Evolutionary conservation across 371 early-diverging fungal species (phyloP).

Genomic region (Mucor ambiguus): DNA sequence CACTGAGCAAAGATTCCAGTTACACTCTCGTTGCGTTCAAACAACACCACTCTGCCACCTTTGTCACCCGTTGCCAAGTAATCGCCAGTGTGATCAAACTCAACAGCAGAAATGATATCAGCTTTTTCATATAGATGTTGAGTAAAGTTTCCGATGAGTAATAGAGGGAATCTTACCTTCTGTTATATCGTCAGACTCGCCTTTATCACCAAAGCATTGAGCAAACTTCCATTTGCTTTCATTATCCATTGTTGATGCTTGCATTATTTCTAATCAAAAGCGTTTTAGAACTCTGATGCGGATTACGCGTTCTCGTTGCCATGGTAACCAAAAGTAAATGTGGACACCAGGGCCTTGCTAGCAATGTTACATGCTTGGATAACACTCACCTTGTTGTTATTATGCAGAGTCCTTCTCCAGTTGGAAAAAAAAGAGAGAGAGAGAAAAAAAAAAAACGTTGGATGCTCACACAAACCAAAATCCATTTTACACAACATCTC

Average conservation of each 20-base stretch:
- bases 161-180: constrained; percentile 63
- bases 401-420: background rate
- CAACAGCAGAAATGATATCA: constrained; percentile 95
- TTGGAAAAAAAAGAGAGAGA: background rate
- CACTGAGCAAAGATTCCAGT: background rate
- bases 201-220: constrained; percentile 99
- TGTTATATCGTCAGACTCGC: constrained; percentile 96
- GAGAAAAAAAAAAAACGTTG: background rate
- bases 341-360: background rate
- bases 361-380: background rate
- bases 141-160: constrained; percentile 4
- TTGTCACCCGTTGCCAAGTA: constrained; percentile 93
- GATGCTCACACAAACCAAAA: background rate
- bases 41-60: constrained; percentile 90
- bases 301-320: constrained; percentile 11
- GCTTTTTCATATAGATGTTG: constrained; percentile 51
- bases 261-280: constrained; percentile 7
- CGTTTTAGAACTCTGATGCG: background rate
- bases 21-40: constrained; percentile 74
- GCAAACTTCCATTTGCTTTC: constrained; percentile 94
- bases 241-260: constrained; percentile 10
- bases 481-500: background rate
- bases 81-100: constrained; percentile 91
- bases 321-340: background rate
- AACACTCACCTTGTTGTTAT: background rate